Percentiles rank a stretch among this genome's conserved stretches.
Conservation (phyloP, 306 rosid genomes). For the Arachis stenosperma region DNA sequence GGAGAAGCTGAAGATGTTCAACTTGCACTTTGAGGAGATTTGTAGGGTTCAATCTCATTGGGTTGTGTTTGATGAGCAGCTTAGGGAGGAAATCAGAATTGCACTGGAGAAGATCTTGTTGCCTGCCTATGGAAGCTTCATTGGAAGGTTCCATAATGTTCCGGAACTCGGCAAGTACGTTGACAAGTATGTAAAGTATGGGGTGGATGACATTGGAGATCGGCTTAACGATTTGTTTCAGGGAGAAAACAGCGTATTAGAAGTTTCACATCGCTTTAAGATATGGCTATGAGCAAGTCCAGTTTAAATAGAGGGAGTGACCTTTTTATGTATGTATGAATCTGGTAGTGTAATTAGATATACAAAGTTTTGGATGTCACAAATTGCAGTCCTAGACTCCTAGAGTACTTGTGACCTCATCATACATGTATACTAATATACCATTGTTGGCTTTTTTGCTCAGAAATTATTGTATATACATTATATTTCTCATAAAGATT, state of each 20-base stretch:
- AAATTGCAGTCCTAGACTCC: constrained; percentile 23
- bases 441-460: constrained; percentile 23
- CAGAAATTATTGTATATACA: neutral
- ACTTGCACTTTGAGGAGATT: constrained; percentile 9
- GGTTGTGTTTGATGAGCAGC: constrained; percentile 50
- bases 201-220: constrained; percentile 48
- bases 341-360: constrained; percentile 42
- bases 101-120: constrained; percentile 47
- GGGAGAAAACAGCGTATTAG: constrained; percentile 8
- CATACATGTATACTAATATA: constrained; percentile 14
- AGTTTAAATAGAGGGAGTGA: neutral
- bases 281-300: constrained; percentile 31
- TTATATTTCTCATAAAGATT: neutral
- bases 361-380: constrained; percentile 21
- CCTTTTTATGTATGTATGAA: constrained; percentile 35
- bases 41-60: constrained; percentile 24
- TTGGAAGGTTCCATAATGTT: constrained; percentile 50
- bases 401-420: constrained; percentile 9
- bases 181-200: constrained; percentile 53
- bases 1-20: constrained; percentile 61
- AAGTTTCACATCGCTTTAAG: no score
- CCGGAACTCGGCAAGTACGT: constrained; percentile 50
- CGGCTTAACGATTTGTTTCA: constrained; percentile 52
- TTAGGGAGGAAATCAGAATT: constrained; percentile 55
- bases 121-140: constrained; percentile 65